Base-by-base conservation (phyloP, 2,329 filamentous ascomycete species). In the Dactylellina parvicollis region DNA sequence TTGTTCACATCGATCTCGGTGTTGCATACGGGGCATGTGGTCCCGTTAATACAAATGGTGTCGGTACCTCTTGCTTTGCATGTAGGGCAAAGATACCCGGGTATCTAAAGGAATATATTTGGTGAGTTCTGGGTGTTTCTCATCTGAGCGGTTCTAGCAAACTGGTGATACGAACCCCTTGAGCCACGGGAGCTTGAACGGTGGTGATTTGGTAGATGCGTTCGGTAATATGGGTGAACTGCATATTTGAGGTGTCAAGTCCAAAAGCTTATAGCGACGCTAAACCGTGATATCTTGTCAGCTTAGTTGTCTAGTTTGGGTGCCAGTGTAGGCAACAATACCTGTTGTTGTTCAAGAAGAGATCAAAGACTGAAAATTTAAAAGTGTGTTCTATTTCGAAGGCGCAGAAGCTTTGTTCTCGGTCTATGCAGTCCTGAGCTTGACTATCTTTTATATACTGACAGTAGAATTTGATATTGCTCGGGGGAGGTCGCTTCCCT, bases 21-120 rank as follows among this genome's bases (percentile, higher is more conserved):
- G 26, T 50, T 42, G 16, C 76, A 77, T 20, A 71, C 76, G 4
- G 75, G 70, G 9, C 76, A 77, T 5, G 76, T 75, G 20, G 75
- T 75, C 0, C 76, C 76, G 14, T 75, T 75, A 8, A 77, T 77
- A 18, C 76, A 76, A 57, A 75, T 69, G n/a, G 72, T 76, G 18
- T 77, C 75, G 26, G 75, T 34, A 1, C 76, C 76, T 34, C 56
- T 60, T 12, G 61, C 56, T 4, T 77, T 69, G 38, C 76, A 77
- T 7, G 76, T 75, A 9, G 75, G 75, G 14, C 76, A 77, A 18
- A 75, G 57, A 9, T 76, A 74, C 9, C 76, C 75, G 1, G 76
- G 76, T 7, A 77, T 75, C 76, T 61, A 65, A 50, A 38, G 38
- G 30, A 36, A 30, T n/a, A 59, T 28, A 46, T 8, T 22, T 16